Percentiles rank a stretch among this genome's conserved stretches.
Conservation (phyloP, 352 stramenopile genomes). For the Aphanomyces stellatus region DNA sequence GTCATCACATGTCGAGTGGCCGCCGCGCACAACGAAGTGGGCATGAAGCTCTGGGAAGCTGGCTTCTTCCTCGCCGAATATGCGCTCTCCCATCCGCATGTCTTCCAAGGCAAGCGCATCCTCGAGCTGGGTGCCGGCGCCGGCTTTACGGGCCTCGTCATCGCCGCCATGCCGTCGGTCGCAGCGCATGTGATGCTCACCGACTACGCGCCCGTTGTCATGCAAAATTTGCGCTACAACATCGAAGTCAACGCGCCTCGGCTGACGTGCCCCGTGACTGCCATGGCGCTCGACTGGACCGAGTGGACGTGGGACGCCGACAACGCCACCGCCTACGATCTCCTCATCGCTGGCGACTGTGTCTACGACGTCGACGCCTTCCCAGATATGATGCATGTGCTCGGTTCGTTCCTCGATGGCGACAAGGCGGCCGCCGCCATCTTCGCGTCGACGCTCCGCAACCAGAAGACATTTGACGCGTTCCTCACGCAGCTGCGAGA, state of each 20-base stretch:
- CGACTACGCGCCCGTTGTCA: conserved; percentile 73
- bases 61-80: conserved; percentile 72
- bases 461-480: conserved; percentile 59
- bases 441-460: conserved; percentile 70
- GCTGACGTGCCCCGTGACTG: conserved; percentile 29
- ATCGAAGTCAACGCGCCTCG: conserved; percentile 53
- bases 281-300: conserved; percentile 62
- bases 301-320: conserved; percentile 39
- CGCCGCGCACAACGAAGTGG: conserved; percentile 73
- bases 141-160: conserved; percentile 53
- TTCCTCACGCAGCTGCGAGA: conserved; percentile 52
- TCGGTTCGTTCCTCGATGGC: conserved; percentile 43
- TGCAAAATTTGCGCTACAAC: conserved; percentile 79
- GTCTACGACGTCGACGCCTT: conserved; percentile 63
- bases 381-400: conserved; percentile 43
- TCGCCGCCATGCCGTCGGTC: conserved; percentile 31
- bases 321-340: conserved; percentile 29
- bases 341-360: conserved; percentile 68
- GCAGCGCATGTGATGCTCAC: conserved; percentile 42
- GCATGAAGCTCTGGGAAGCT: conserved; percentile 76
- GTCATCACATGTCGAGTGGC: conserved; percentile 69
- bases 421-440: conserved; percentile 27
- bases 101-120: conserved; percentile 44
- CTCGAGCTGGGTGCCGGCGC: conserved; percentile 68
- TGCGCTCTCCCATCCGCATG: conserved; percentile 36